phyloP scores from a whole-genome alignment of 306 rosid genomes.

The Trifolium dubium region DNA sequence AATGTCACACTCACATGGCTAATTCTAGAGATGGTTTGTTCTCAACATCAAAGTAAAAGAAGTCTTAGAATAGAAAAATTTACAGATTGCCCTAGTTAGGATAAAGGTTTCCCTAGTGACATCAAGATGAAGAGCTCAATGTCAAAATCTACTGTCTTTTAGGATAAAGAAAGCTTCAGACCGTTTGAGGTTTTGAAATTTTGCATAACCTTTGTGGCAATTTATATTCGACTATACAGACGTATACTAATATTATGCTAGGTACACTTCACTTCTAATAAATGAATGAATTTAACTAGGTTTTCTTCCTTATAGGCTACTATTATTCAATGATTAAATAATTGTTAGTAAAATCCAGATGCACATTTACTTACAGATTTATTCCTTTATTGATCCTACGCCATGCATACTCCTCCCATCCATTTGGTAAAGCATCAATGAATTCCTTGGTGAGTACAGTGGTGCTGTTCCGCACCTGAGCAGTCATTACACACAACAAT shows the following conservation, averaged over 20 bases:
- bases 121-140: constrained; percentile 2
- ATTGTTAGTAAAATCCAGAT: constrained; percentile 22
- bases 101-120: too few species aligned
- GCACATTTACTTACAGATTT: constrained; percentile 66
- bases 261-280: constrained; percentile 26
- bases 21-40: constrained; percentile 7
- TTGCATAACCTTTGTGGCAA: background rate
- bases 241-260: background rate
- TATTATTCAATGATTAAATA: constrained; percentile 26
- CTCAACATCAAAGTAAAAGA: constrained; percentile 11
- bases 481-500: constrained; percentile 55
- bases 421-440: constrained; percentile 89
- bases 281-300: constrained; percentile 32
- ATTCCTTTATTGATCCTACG: constrained; percentile 95
- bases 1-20: constrained; percentile 15
- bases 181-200: constrained; percentile 20
- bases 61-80: constrained; percentile 3
- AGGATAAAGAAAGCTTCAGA: constrained; percentile 12
- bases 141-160: background rate
- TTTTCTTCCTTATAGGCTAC: background rate
- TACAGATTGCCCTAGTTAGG: constrained; percentile 7
- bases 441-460: constrained; percentile 92
- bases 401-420: constrained; percentile 99
- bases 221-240: constrained; percentile 7
- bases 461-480: constrained; percentile 96